A percentile compares a stretch with the other conserved stretches of the same genome.
phyloP scores from a whole-genome alignment of 148 eudicot species.

The Diospyros lotus region DNA sequence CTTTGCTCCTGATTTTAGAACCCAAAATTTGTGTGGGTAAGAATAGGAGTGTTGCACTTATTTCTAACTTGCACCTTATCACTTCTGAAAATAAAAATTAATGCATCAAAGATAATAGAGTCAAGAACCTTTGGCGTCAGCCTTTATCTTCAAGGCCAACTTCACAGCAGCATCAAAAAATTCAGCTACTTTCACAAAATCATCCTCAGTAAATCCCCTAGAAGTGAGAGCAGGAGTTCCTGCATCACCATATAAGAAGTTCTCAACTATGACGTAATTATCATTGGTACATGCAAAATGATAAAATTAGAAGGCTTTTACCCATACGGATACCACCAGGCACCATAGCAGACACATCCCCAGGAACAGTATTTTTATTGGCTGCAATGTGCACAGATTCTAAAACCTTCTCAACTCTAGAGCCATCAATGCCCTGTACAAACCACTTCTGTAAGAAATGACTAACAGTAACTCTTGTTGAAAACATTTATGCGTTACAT shows the following conservation, averaged over 20 bases:
- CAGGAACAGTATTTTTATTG: constrained; percentile 98
- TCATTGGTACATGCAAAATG: neutral
- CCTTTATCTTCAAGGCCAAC: constrained; percentile 78
- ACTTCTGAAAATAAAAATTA: neutral
- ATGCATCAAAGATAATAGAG: neutral
- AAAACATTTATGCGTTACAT: neutral
- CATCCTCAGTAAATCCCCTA: constrained; percentile 87
- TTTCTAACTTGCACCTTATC: neutral
- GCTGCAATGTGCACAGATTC: constrained; percentile 98
- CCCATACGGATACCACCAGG: constrained; percentile 99
- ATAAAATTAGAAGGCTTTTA: constrained; percentile 17
- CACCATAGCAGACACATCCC: constrained; percentile 99
- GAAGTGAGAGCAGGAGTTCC: constrained; percentile 98
- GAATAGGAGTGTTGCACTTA: neutral
- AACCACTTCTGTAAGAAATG: neutral
- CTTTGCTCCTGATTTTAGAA: constrained; percentile 65
- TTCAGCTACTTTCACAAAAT: constrained; percentile 92
- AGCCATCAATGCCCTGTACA: constrained; percentile 95
- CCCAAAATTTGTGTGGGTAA: neutral
- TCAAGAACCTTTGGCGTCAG: constrained; percentile 60
- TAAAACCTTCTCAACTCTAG: constrained; percentile 96
- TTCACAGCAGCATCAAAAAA: constrained; percentile 91
- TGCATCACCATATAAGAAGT: constrained; percentile 20
- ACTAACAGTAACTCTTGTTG: neutral
- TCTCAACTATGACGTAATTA: neutral